These are phyloP conservation scores for Talaromyces albobiverticillius DNA, from an alignment of 2,329 filamentous ascomycete species.

Conservation along the genomic window DNA sequence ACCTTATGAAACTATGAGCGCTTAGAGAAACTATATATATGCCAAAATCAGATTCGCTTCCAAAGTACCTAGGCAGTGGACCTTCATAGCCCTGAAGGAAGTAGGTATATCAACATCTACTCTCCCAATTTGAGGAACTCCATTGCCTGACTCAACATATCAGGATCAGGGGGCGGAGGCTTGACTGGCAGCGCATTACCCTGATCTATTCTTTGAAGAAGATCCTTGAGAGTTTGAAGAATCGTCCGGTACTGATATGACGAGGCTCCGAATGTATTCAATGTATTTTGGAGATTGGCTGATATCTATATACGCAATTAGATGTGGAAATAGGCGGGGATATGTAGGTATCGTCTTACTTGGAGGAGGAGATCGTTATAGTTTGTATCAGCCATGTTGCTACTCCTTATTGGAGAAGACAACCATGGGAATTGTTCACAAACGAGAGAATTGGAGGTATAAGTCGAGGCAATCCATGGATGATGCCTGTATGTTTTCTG, in stretches of 20 bases:
- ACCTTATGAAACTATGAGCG: background rate
- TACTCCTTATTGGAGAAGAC: background rate
- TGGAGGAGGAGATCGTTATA: constrained; percentile 7
- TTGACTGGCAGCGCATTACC: background rate
- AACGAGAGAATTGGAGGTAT: no score
- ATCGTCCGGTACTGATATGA: constrained; percentile 38
- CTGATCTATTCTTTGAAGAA: constrained; percentile 27
- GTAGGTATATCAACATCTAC: no score
- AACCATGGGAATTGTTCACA: no score
- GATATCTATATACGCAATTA: constrained; percentile 30
- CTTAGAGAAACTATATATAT: background rate
- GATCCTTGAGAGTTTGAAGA: constrained; percentile 33
- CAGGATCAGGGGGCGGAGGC: constrained; percentile 21
- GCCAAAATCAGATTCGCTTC: no score
- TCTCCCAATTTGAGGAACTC: constrained; percentile 28
- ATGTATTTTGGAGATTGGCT: constrained; percentile 41
- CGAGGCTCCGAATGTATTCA: constrained; percentile 36
- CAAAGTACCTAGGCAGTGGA: background rate
- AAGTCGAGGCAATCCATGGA: no score
- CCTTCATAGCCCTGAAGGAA: no score
- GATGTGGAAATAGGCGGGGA: background rate
- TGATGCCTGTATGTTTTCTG: background rate
- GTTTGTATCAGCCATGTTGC: background rate
- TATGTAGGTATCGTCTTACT: background rate
- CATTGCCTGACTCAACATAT: constrained; percentile 33